Percentiles rank a stretch among this genome's conserved stretches.
Evolutionary conservation across 73 alveolate genomes (phyloP).

Genomic region (Uronychia binucleata): DNA sequence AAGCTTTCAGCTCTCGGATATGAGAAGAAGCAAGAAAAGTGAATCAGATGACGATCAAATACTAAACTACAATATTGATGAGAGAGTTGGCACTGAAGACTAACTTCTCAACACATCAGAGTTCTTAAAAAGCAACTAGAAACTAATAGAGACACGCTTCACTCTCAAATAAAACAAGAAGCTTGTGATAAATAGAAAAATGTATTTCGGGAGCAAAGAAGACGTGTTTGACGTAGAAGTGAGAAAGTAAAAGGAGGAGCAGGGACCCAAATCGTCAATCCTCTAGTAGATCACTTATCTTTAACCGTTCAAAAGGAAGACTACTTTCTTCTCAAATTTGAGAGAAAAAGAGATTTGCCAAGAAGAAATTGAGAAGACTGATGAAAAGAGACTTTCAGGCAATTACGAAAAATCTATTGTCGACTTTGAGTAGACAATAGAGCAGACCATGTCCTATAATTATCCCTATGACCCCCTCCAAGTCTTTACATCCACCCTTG

Average conservation of each 20-base stretch:
- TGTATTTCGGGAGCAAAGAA: background rate
- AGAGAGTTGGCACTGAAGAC: background rate
- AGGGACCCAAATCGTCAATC: background rate
- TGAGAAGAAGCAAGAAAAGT: background rate
- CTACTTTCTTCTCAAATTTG: background rate
- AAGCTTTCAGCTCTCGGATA: background rate
- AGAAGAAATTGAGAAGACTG: background rate
- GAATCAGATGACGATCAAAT: no score
- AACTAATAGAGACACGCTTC: background rate
- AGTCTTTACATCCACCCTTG: no score
- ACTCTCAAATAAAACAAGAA: background rate
- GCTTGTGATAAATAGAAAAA: background rate
- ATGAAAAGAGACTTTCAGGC: no score
- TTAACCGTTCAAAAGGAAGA: background rate
- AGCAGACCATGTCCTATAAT: no score
- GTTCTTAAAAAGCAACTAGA: background rate
- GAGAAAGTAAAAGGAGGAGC: background rate
- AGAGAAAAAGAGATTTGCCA: background rate
- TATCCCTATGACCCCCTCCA: no score
- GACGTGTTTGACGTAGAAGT: background rate
- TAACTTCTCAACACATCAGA: background rate
- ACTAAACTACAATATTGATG: no score
- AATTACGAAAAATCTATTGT: no score
- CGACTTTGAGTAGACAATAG: no score
- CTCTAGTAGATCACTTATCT: background rate